Percentiles rank a stretch among this genome's conserved stretches.
These are phyloP conservation scores for Chlorella sp. DNA, from an alignment of 139 green algal genomes.

Conservation along the genomic window DNA sequence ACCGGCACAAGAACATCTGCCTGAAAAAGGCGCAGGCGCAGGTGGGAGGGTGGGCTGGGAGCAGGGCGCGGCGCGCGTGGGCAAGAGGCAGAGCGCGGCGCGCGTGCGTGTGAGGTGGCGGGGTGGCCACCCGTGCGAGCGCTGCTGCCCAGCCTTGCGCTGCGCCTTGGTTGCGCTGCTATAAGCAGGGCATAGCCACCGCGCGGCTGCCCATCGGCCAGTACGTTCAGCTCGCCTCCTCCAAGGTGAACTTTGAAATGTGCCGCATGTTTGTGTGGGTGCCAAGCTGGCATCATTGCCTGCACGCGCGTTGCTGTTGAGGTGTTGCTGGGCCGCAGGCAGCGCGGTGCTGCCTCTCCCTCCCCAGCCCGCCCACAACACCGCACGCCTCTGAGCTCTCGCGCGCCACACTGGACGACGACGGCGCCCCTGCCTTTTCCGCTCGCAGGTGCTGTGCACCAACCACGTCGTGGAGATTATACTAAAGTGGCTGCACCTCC, in stretches of 20 bases:
- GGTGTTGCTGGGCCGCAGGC: no score
- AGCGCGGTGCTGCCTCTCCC: no score
- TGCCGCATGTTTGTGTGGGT: no score
- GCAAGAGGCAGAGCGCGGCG: not conserved
- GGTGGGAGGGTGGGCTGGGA: constrained; percentile 22
- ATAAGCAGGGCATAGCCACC: constrained; percentile 68
- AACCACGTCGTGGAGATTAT: constrained; percentile 83
- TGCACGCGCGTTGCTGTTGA: no score
- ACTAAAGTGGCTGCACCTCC: constrained; percentile 46
- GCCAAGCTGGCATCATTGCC: no score
- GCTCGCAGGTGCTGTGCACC: constrained; percentile 70
- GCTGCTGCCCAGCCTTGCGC: no score
- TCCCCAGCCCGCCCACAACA: no score
- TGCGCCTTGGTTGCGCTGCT: not conserved
- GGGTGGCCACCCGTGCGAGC: no score
- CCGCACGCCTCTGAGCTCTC: no score
- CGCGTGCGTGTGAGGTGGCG: not conserved
- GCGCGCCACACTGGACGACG: no score
- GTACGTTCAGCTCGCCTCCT: constrained; percentile 62
- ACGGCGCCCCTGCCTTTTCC: no score
- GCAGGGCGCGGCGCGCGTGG: not conserved
- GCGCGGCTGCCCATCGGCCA: constrained; percentile 77
- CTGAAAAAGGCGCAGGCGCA: constrained; percentile 46
- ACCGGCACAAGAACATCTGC: constrained; percentile 73
- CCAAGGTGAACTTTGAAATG: constrained; percentile 41